Conservation (phyloP, 805 yeast species). For the Debaryomyces tyrocola region DNA sequence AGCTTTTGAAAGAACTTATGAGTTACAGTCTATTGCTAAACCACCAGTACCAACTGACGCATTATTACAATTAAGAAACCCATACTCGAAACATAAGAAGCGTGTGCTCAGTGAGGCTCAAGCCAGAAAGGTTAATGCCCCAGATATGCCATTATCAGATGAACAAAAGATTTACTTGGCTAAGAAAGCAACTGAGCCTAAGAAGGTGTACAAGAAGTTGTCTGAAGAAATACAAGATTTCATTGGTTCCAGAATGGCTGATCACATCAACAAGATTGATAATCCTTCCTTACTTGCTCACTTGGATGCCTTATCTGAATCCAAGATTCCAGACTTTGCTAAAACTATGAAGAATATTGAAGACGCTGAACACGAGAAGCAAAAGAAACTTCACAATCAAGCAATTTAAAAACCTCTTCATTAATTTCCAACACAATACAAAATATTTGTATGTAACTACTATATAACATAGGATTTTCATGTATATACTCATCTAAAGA, state of each 20-base stretch:
- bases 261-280: slow-evolving; percentile 34
- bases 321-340: slow-evolving; percentile 29
- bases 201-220: slow-evolving; percentile 36
- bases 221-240: slow-evolving; percentile 56
- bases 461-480: not conserved
- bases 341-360: slow-evolving; percentile 24
- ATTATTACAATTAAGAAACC: slow-evolving; percentile 70
- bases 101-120: slow-evolving; percentile 56
- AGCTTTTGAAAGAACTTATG: slow-evolving; percentile 72
- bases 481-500: slow-evolving; percentile 1
- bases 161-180: slow-evolving; percentile 60
- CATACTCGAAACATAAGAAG: slow-evolving; percentile 66
- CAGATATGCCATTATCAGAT: slow-evolving; percentile 73
- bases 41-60: slow-evolving; percentile 72
- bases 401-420: too few species aligned
- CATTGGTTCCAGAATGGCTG: slow-evolving; percentile 50
- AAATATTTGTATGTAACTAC: not conserved
- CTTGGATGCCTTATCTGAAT: slow-evolving; percentile 37
- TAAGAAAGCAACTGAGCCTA: slow-evolving; percentile 46
- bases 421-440: too few species aligned
- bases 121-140: slow-evolving; percentile 61
- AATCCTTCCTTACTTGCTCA: slow-evolving; percentile 37
- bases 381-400: not conserved
- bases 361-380: slow-evolving; percentile 5
- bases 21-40: slow-evolving; percentile 63